A percentile compares a stretch with the other conserved stretches of the same genome.
Evolutionary conservation across 176 grass and related monocot genomes (phyloP).

Genomic region (Eleusine coracana): DNA sequence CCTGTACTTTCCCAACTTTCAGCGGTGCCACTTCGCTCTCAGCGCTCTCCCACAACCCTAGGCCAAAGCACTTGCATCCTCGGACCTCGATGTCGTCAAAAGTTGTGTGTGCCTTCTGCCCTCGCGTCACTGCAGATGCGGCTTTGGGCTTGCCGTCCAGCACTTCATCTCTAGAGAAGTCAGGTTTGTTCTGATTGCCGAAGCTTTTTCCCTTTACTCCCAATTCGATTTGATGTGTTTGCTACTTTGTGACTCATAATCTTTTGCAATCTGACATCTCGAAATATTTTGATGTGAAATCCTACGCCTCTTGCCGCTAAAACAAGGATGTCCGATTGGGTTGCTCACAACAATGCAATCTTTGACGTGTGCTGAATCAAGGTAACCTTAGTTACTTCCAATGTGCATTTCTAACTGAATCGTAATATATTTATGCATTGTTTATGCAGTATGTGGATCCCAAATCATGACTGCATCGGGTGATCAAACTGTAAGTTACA

Average conservation of each 20-base stretch:
- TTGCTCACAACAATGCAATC: slow-evolving; percentile 91
- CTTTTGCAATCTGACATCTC: not conserved
- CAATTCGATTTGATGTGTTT: not conserved
- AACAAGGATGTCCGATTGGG: slow-evolving; percentile 69
- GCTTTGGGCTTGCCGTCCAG: no score
- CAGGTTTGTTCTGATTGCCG: slow-evolving; percentile 42
- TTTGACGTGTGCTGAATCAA: slow-evolving; percentile 97
- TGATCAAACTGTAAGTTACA: slow-evolving; percentile 78
- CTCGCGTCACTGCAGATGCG: no score
- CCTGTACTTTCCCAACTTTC: no score
- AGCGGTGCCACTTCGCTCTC: no score
- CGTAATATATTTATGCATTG: not conserved
- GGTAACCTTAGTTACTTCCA: slow-evolving; percentile 43
- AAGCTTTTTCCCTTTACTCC: not conserved
- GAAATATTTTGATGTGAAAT: slow-evolving; percentile 18
- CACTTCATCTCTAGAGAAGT: slow-evolving; percentile 60
- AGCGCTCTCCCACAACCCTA: no score
- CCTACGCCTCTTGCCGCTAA: slow-evolving; percentile 44
- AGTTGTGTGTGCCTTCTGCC: no score
- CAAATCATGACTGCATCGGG: slow-evolving; percentile 89
- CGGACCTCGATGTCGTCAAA: no score
- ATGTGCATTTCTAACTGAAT: not conserved
- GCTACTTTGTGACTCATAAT: not conserved
- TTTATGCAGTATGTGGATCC: slow-evolving; percentile 58
- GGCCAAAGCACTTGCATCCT: no score